Evolutionary conservation across 2,329 filamentous ascomycete genomes (phyloP).

Genomic region (Fusarium austroafricanum): DNA sequence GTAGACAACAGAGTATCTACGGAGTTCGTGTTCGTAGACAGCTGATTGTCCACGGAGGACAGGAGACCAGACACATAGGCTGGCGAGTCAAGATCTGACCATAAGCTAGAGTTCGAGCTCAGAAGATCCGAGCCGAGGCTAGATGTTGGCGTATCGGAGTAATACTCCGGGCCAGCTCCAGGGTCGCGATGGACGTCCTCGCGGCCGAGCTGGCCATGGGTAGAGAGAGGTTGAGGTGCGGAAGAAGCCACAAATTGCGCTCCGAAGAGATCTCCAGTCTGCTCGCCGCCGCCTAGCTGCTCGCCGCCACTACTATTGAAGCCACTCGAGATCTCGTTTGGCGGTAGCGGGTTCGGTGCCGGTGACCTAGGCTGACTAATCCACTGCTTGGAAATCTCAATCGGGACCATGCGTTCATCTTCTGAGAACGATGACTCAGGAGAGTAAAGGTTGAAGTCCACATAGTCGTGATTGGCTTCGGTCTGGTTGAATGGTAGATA

Average conservation of each 20-base stretch:
- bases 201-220: constrained; percentile 20
- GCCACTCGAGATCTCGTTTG: constrained; percentile 23
- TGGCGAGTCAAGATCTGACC: background rate
- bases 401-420: constrained; percentile 58
- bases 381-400: constrained; percentile 40
- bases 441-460: constrained; percentile 68
- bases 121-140: constrained; percentile 13
- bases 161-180: constrained; percentile 27
- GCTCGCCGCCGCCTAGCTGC: background rate
- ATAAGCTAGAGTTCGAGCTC: background rate
- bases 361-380: constrained; percentile 34
- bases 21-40: constrained; percentile 7
- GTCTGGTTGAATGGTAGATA: constrained; percentile 42
- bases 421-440: constrained; percentile 61
- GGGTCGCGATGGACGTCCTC: constrained; percentile 31
- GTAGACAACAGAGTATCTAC: background rate
- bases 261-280: constrained; percentile 9
- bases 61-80: background rate
- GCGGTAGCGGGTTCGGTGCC: constrained; percentile 19
- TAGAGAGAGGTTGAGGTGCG: constrained; percentile 8
- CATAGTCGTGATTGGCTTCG: constrained; percentile 54
- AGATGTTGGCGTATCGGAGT: constrained; percentile 8
- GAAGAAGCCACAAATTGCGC: constrained; percentile 1
- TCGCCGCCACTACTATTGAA: constrained; percentile 8
- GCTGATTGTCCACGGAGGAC: constrained; percentile 6